These are phyloP conservation scores for Eucalyptus curtisii DNA, from an alignment of 345 rosid species.

Conservation along the genomic window DNA sequence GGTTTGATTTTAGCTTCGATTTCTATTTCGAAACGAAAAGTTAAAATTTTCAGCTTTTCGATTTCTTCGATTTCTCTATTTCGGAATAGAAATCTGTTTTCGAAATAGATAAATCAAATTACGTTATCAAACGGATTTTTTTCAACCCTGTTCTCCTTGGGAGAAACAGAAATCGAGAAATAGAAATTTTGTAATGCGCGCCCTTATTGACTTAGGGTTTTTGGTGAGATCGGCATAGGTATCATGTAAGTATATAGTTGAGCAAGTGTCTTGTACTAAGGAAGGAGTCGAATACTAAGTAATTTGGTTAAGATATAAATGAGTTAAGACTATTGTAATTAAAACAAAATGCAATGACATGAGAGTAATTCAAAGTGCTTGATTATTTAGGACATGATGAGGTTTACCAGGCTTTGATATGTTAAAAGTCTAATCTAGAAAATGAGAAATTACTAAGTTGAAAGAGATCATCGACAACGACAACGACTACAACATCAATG, in stretches of 20 bases:
- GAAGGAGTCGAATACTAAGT: not conserved
- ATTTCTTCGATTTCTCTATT: no score
- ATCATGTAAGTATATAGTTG: not conserved
- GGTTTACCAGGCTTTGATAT: not conserved
- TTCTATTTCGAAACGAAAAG: no score
- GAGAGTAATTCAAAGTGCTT: not conserved
- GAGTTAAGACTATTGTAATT: not conserved
- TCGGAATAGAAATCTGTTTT: no score
- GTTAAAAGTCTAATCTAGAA: not conserved
- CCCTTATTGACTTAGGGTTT: not conserved
- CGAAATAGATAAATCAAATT: no score
- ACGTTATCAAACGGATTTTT: no score
- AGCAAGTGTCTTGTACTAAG: not conserved
- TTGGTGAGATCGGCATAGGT: not conserved
- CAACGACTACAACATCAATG: fast-evolving
- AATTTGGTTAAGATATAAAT: not conserved
- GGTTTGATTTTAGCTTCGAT: no score
- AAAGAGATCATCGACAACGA: not conserved
- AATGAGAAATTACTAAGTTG: not conserved
- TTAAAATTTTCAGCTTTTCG: no score
- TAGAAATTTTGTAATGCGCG: no score
- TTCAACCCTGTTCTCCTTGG: no score
- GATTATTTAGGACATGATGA: not conserved
- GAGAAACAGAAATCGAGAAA: no score
- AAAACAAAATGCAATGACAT: not conserved